Evolutionary conservation across 805 yeast genomes (phyloP).

Genomic region (Nakazawaea pomicola): DNA sequence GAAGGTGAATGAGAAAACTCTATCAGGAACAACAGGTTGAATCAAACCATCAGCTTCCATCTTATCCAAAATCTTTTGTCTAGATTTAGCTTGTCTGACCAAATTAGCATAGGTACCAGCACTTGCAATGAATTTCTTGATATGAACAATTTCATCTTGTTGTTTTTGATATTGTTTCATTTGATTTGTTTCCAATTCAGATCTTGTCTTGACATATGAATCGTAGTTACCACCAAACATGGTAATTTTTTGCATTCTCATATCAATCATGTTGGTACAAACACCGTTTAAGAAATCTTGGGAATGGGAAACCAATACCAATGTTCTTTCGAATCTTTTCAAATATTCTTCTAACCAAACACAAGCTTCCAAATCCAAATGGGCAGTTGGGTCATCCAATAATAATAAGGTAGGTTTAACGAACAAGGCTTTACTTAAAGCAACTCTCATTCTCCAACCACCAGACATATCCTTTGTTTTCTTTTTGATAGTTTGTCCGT

Average conservation of each 20-base stretch:
- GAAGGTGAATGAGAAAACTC: slow-evolving; percentile 90
- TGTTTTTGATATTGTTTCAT: slow-evolving; percentile 96
- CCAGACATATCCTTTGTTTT: slow-evolving; percentile 99
- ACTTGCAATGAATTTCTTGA: slow-evolving; percentile 97
- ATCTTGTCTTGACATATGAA: slow-evolving; percentile 90
- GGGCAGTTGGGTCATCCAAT: slow-evolving; percentile 99
- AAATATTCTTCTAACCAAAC: slow-evolving; percentile 99
- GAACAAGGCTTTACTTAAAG: slow-evolving; percentile 94
- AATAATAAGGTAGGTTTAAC: slow-evolving; percentile 94
- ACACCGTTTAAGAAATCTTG: slow-evolving; percentile 99
- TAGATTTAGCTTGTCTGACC: slow-evolving; percentile 97
- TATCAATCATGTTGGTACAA: slow-evolving; percentile 96
- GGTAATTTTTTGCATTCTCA: slow-evolving; percentile 75
- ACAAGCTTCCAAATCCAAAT: slow-evolving; percentile 98
- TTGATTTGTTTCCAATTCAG: slow-evolving; percentile 93
- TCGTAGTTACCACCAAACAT: slow-evolving; percentile 98
- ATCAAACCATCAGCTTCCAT: slow-evolving; percentile 99
- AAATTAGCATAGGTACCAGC: slow-evolving; percentile 99
- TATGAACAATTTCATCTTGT: slow-evolving; percentile 98
- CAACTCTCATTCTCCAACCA: slow-evolving; percentile 99
- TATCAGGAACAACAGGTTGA: slow-evolving; percentile 88
- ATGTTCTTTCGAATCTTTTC: slow-evolving; percentile 88
- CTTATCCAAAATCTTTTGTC: slow-evolving; percentile 98
- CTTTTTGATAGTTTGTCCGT: slow-evolving; percentile 78
- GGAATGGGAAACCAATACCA: slow-evolving; percentile 94